Evolutionary conservation across 352 stramenopile genomes (phyloP).

Genomic region (Phytophthora cajani): DNA sequence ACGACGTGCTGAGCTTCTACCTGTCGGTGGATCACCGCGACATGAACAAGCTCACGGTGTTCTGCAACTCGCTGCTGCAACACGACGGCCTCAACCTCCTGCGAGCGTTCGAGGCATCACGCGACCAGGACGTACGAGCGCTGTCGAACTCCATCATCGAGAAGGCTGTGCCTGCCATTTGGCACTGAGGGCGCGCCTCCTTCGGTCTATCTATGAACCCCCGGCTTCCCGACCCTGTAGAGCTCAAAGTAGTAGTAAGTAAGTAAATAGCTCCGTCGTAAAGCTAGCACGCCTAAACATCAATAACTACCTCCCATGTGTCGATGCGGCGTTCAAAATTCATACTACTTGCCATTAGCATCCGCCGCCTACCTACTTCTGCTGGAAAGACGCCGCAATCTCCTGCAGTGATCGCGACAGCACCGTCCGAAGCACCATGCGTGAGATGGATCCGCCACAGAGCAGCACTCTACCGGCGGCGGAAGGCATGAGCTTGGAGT

Average conservation of each 20-base stretch:
- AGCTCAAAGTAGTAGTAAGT: slow-evolving; percentile 25
- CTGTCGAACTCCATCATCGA: slow-evolving; percentile 83
- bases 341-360: not conserved
- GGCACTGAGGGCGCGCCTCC: slow-evolving; percentile 48
- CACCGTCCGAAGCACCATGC: slow-evolving; percentile 38
- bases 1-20: slow-evolving; percentile 77
- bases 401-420: slow-evolving; percentile 39
- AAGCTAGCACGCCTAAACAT: slow-evolving; percentile 13
- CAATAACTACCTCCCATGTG: slow-evolving; percentile 5
- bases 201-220: slow-evolving; percentile 23
- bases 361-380: slow-evolving; percentile 24
- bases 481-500: slow-evolving; percentile 62
- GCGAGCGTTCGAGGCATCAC: slow-evolving; percentile 56
- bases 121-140: slow-evolving; percentile 58
- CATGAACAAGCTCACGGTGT: slow-evolving; percentile 83
- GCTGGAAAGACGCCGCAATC: slow-evolving; percentile 28
- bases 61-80: slow-evolving; percentile 83
- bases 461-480: slow-evolving; percentile 55
- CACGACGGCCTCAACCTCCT: slow-evolving; percentile 76
- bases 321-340: not conserved
- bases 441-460: slow-evolving; percentile 61
- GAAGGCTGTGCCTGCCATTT: slow-evolving; percentile 83
- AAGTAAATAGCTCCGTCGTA: slow-evolving; percentile 21
- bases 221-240: slow-evolving; percentile 8
- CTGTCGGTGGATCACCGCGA: slow-evolving; percentile 74